Percentiles rank a stretch among this genome's conserved stretches.
phyloP scores from a whole-genome alignment of 164 flowering plant species.

The Macadamia integrifolia region DNA sequence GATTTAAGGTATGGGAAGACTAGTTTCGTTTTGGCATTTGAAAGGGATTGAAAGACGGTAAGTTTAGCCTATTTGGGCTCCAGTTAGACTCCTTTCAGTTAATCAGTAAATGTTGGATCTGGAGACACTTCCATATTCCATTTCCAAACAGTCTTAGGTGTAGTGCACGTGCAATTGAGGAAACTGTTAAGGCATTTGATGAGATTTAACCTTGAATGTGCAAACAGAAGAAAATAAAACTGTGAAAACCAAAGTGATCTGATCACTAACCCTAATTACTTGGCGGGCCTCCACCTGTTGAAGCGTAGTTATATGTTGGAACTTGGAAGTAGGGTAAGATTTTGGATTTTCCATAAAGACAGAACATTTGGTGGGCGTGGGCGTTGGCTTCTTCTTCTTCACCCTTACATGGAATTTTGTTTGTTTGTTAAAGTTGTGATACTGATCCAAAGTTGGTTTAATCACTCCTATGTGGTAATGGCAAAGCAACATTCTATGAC shows the following conservation, averaged over 20 bases:
- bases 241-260: not conserved
- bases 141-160: not conserved
- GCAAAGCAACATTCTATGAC: too few relatives aligned
- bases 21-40: not conserved
- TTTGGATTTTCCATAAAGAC: too few relatives aligned
- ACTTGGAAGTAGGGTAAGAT: too few relatives aligned
- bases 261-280: not conserved
- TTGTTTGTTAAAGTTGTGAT: too few relatives aligned
- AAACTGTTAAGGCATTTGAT: not conserved
- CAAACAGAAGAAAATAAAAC: not conserved
- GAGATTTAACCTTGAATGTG: not conserved
- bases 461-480: too few relatives aligned
- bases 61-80: not conserved
- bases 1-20: not conserved
- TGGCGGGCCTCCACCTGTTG: not conserved
- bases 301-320: too few relatives aligned
- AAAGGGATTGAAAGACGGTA: not conserved
- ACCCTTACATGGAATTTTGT: too few relatives aligned
- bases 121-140: not conserved
- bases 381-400: too few relatives aligned
- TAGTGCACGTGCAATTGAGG: not conserved
- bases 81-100: not conserved
- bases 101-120: not conserved
- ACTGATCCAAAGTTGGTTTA: too few relatives aligned
- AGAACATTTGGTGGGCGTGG: too few relatives aligned